A percentile compares a stretch with the other conserved stretches of the same genome.
These are phyloP conservation scores for Ceratobasidium sp. DNA, from an alignment of 1,284 basidiomycete genomes.

Conservation along the genomic window DNA sequence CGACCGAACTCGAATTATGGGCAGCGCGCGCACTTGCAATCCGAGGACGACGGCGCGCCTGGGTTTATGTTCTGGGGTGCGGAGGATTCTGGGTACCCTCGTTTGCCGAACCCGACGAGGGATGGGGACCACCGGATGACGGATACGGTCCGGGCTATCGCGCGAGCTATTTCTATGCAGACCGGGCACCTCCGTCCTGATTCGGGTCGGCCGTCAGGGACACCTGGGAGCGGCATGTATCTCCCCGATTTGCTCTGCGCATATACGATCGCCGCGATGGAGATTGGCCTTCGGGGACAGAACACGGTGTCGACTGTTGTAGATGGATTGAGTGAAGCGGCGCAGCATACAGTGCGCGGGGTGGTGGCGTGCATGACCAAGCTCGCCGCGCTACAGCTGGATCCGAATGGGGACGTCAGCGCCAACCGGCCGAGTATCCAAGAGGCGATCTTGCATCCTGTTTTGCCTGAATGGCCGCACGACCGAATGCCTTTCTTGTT, in stretches of 20 bases:
- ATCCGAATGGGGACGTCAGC: conserved; percentile 77
- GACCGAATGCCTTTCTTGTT: conserved; percentile 82
- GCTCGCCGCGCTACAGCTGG: conserved; percentile 75
- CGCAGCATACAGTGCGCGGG: conserved; percentile 70
- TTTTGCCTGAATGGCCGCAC: conserved; percentile 89
- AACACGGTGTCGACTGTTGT: conserved; percentile 67
- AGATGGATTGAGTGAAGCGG: conserved; percentile 80
- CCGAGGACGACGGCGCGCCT: conserved; percentile 79
- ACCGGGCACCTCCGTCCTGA: conserved; percentile 80
- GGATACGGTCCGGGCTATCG: conserved; percentile 78
- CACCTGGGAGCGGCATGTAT: conserved; percentile 84
- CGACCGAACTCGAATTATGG: conserved; percentile 69
- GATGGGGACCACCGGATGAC: conserved; percentile 79
- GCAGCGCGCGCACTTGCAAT: conserved; percentile 68
- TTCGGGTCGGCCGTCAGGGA: conserved; percentile 76
- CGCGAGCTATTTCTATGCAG: conserved; percentile 79
- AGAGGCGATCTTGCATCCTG: conserved; percentile 88
- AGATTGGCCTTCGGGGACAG: conserved; percentile 82
- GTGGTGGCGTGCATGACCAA: conserved; percentile 77
- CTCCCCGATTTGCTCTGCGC: conserved; percentile 91
- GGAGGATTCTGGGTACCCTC: conserved; percentile 77
- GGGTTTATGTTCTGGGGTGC: conserved; percentile 88
- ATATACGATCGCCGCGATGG: conserved; percentile 87
- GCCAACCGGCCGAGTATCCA: conserved; percentile 63
- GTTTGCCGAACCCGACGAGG: conserved; percentile 64